A percentile compares a stretch with the other conserved stretches of the same genome.
Evolutionary conservation across 306 rosid genomes (phyloP).

Genomic region (Prosopis cineraria): DNA sequence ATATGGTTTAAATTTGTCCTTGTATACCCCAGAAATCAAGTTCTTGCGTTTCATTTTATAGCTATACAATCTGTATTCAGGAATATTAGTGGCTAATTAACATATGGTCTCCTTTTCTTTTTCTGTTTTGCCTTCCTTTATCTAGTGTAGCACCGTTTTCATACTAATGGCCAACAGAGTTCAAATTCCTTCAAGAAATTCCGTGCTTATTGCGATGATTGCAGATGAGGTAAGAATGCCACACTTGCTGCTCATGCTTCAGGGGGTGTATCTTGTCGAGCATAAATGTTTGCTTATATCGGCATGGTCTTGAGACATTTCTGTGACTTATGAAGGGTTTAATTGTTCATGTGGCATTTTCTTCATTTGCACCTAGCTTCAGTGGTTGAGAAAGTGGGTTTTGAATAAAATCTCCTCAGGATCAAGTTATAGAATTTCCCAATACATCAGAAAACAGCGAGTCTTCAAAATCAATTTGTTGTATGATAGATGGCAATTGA

Average conservation of each 20-base stretch:
- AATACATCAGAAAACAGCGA: background rate
- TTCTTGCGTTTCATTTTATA: constrained; percentile 9
- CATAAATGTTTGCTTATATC: background rate
- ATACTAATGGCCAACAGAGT: constrained; percentile 64
- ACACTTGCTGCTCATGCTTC: background rate
- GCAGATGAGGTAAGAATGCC: constrained; percentile 73
- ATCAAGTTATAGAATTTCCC: constrained; percentile 10
- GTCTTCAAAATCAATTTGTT: background rate
- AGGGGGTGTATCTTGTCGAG: background rate
- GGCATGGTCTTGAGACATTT: constrained; percentile 4
- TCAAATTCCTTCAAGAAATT: constrained; percentile 50
- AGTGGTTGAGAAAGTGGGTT: background rate
- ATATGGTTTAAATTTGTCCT: background rate
- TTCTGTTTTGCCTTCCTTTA: background rate
- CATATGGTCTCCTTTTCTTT: constrained; percentile 4
- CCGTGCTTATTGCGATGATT: constrained; percentile 83
- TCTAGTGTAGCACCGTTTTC: constrained; percentile 11
- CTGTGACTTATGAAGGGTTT: constrained; percentile 18
- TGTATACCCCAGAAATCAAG: background rate
- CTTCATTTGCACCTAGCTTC: constrained; percentile 1
- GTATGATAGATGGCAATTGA: background rate
- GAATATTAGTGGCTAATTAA: background rate
- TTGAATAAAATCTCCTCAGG: background rate
- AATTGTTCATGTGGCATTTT: background rate
- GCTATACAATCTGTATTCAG: background rate